Conservation (phyloP, 345 rosid species). For the Microcos paniculata region DNA sequence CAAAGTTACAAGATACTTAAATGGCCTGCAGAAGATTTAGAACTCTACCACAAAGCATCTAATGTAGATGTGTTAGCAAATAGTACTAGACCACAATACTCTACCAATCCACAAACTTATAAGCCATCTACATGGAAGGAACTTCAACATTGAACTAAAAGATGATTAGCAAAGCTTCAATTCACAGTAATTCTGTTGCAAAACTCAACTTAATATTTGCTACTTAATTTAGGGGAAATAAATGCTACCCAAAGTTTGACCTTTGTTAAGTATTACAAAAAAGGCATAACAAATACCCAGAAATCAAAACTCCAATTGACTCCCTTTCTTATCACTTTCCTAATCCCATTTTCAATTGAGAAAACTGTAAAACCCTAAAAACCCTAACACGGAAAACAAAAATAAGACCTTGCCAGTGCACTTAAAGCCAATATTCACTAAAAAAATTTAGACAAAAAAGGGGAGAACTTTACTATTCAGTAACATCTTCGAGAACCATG, state of each 20-base stretch:
- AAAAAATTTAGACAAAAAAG: not conserved
- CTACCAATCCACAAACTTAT: not conserved
- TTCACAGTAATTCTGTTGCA: not conserved
- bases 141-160: not conserved
- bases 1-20: not conserved
- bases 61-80: not conserved
- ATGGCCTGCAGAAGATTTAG: not conserved
- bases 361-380: slow-evolving; percentile 15
- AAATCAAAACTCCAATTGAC: not conserved
- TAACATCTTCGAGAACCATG: slow-evolving; percentile 77
- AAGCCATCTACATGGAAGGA: not conserved
- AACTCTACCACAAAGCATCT: not conserved
- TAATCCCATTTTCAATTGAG: not conserved
- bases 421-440: not conserved
- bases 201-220: not conserved
- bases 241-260: not conserved
- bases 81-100: not conserved
- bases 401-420: not conserved
- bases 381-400: not conserved
- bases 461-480: slow-evolving; percentile 54
- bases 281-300: not conserved
- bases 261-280: not conserved
- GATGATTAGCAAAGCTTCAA: not conserved
- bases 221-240: not conserved
- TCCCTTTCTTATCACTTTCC: not conserved